These are phyloP conservation scores for Aphanomyces stellatus DNA, from an alignment of 352 stramenopile genomes.

Conservation along the genomic window DNA sequence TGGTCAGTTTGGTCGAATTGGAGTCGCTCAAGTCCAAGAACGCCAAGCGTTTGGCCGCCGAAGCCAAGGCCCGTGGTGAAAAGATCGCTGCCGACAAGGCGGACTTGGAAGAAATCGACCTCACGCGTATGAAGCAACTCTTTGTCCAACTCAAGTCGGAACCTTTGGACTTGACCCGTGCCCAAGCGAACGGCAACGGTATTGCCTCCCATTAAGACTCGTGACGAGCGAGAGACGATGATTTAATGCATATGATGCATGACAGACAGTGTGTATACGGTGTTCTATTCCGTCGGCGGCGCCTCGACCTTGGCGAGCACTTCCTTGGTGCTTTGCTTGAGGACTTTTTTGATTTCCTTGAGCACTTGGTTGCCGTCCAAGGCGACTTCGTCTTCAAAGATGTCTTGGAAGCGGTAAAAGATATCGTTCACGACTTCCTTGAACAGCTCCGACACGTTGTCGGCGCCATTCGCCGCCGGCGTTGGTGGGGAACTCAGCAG, in stretches of 20 bases:
- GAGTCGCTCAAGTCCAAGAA: conserved; percentile 57
- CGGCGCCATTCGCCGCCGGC: not conserved
- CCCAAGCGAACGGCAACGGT: conserved; percentile 15
- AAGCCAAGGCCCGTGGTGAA: conserved; percentile 26
- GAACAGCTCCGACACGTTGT: conserved; percentile 39
- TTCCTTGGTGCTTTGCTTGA: conserved; percentile 70
- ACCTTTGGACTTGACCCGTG: conserved; percentile 70
- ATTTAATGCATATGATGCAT: too few species aligned
- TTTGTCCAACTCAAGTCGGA: conserved; percentile 92
- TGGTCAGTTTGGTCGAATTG: conserved; percentile 90
- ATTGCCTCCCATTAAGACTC: conserved; percentile 16
- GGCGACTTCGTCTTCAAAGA: conserved; percentile 49
- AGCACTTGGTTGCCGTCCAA: conserved; percentile 66
- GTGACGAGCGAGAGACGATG: too few species aligned
- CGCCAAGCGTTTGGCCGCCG: conserved; percentile 32
- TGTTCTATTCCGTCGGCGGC: not conserved
- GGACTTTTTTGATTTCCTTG: conserved; percentile 58
- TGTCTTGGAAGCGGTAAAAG: conserved; percentile 74
- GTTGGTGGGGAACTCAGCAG: conserved; percentile 17
- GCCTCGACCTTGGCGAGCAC: conserved; percentile 25
- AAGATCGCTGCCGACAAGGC: conserved; percentile 20
- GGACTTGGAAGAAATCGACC: conserved; percentile 69
- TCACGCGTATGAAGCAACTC: conserved; percentile 89
- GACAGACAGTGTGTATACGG: too few species aligned
- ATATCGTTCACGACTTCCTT: conserved; percentile 75